These are phyloP conservation scores for Ottelia alismoides DNA, from an alignment of 106 monocot genomes.

Conservation along the genomic window DNA sequence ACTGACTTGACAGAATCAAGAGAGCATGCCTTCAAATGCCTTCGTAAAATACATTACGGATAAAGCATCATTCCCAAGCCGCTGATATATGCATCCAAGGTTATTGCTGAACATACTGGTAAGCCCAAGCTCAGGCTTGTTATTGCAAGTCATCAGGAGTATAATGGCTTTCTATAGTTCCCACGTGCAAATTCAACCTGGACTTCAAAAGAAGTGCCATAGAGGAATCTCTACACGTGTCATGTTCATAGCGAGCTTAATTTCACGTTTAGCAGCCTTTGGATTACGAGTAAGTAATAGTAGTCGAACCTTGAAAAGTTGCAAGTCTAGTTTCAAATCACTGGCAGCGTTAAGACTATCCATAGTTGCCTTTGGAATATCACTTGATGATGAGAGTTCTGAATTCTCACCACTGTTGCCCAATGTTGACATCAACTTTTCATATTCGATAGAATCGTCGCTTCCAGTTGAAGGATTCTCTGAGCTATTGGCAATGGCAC, in stretches of 20 bases:
- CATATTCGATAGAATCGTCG: conserved; percentile 16
- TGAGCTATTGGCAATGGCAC: conserved; percentile 8
- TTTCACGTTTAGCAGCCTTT: conserved; percentile 60
- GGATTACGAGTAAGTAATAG: conserved; percentile 52
- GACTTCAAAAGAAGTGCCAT: conserved; percentile 48
- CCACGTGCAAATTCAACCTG: conserved; percentile 71
- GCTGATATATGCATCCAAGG: conserved; percentile 60
- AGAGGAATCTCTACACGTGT: conserved; percentile 52
- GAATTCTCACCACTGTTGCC: conserved; percentile 16
- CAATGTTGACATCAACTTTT: conserved; percentile 15
- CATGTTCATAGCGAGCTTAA: conserved; percentile 62
- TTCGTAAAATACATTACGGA: conserved; percentile 33
- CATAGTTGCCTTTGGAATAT: conserved; percentile 19
- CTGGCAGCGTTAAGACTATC: conserved; percentile 26
- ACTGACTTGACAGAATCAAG: conserved; percentile 23
- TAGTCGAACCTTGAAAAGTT: conserved; percentile 58
- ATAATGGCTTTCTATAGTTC: conserved; percentile 50
- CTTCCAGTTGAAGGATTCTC: conserved; percentile 4
- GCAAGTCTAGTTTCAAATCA: conserved; percentile 56
- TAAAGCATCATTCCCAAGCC: conserved; percentile 26
- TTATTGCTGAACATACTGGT: conserved; percentile 38
- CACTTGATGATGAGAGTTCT: conserved; percentile 20
- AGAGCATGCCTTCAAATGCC: conserved; percentile 28
- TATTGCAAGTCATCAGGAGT: conserved; percentile 38
- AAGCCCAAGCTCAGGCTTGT: conserved; percentile 31